Conservation (phyloP, 805 yeast species). For the Cyberlindnera saturnus region DNA sequence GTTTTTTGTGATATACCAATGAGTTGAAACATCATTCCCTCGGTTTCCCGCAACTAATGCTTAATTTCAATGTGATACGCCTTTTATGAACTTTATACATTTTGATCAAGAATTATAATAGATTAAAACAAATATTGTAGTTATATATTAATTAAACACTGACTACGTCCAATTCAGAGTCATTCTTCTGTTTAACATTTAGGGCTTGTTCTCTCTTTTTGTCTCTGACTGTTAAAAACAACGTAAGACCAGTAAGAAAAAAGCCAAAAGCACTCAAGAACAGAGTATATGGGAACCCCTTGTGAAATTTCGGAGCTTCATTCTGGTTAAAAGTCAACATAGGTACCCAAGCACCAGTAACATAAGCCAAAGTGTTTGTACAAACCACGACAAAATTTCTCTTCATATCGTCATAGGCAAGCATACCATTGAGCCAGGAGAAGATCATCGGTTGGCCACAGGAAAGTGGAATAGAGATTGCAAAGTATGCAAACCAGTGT, state of each 20-base stretch:
- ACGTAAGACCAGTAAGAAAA: slow-evolving; percentile 24
- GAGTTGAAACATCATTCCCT: not conserved
- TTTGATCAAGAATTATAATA: not conserved
- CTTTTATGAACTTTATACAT: not conserved
- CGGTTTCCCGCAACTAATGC: not conserved
- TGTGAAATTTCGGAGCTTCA: slow-evolving; percentile 30
- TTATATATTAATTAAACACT: not conserved
- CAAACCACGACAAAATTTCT: slow-evolving; percentile 32
- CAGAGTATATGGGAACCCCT: slow-evolving; percentile 35
- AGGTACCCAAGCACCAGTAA: slow-evolving; percentile 36
- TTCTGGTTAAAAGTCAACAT: slow-evolving; percentile 33
- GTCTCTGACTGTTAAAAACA: slow-evolving; percentile 20
- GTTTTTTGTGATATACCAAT: too few relatives aligned
- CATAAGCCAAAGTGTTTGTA: slow-evolving; percentile 37
- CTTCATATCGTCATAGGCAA: slow-evolving; percentile 28
- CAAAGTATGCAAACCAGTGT: slow-evolving; percentile 46
- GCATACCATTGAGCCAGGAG: slow-evolving; percentile 46
- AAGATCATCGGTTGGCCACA: slow-evolving; percentile 55
- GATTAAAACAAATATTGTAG: not conserved
- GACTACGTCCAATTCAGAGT: not conserved
- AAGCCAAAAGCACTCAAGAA: slow-evolving; percentile 29
- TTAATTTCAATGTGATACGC: not conserved
- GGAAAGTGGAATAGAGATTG: slow-evolving; percentile 41
- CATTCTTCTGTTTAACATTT: not conserved
- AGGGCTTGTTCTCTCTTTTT: not conserved